Conservation (phyloP, 768 basidiomycete genomes). For the Dictyophora rubrovolvata region DNA sequence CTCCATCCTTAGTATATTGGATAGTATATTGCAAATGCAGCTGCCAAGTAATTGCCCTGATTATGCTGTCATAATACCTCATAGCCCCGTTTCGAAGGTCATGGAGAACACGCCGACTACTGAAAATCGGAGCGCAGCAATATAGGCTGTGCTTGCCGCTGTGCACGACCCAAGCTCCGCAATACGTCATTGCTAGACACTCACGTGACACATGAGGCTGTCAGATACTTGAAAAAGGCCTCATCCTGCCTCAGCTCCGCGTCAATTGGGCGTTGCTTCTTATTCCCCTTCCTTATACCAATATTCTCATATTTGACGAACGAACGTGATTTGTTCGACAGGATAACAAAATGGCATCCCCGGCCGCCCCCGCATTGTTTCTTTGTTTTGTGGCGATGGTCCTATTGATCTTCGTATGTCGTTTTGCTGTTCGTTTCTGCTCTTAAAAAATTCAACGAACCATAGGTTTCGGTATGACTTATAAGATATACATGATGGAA, state of each 20-base stretch:
- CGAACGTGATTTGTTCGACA: neutral
- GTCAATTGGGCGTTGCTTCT: too few relatives aligned
- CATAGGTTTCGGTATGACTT: constrained; percentile 3
- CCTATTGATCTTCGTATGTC: constrained; percentile 57
- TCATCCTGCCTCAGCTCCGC: neutral
- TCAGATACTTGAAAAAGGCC: neutral
- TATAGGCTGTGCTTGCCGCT: neutral
- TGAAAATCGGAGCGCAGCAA: neutral
- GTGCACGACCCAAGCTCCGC: neutral
- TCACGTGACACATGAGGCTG: neutral
- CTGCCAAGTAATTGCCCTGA: neutral
- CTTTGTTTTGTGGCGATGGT: constrained; percentile 63
- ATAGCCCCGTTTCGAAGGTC: neutral
- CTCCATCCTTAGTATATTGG: too few relatives aligned
- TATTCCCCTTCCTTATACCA: too few relatives aligned
- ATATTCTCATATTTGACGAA: too few relatives aligned
- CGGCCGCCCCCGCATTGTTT: constrained; percentile 62
- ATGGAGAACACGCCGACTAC: neutral
- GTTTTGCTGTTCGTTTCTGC: neutral
- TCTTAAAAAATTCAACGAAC: constrained; percentile 2
- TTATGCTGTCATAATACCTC: neutral
- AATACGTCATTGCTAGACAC: neutral
- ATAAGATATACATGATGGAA: neutral
- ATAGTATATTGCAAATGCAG: too few relatives aligned
- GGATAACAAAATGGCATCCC: constrained; percentile 34